Conservation (phyloP, 179 eudicot genomes). For the Carnegiea gigantea region DNA sequence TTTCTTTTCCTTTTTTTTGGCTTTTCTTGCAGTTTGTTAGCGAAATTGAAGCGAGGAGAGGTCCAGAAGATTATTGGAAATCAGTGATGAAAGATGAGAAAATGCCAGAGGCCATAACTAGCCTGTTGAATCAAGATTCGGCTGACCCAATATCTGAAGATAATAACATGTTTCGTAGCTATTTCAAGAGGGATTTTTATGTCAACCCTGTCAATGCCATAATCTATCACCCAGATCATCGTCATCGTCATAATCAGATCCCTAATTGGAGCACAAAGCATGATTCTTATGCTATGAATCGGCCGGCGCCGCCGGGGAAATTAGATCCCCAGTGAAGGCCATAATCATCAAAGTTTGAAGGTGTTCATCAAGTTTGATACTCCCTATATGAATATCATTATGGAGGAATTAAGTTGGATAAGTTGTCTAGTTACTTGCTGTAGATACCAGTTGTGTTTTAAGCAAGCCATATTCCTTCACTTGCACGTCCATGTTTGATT, state of each 20-base stretch:
- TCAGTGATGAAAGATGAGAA: slow-evolving; percentile 53
- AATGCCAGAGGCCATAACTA: slow-evolving; percentile 54
- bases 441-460: no score
- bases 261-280: slow-evolving; percentile 7
- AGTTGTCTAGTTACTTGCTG: no score
- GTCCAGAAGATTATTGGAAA: slow-evolving; percentile 61
- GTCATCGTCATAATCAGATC: background rate
- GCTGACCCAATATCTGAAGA: background rate
- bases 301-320: no score
- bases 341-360: background rate
- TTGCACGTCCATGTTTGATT: no score
- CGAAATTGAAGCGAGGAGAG: slow-evolving; percentile 41
- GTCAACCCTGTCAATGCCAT: slow-evolving; percentile 35
- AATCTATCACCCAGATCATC: slow-evolving; percentile 44
- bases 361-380: no score
- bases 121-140: slow-evolving; percentile 31
- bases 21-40: slow-evolving; percentile 29
- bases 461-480: no score
- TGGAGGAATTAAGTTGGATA: no score
- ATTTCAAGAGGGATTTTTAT: slow-evolving; percentile 49
- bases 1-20: background rate
- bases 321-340: background rate
- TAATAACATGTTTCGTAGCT: slow-evolving; percentile 18
- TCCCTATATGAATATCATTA: no score
- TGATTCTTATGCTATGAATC: background rate